Base-by-base conservation (phyloP, 2,329 filamentous ascomycete species). In the Venturia aucupariae region DNA sequence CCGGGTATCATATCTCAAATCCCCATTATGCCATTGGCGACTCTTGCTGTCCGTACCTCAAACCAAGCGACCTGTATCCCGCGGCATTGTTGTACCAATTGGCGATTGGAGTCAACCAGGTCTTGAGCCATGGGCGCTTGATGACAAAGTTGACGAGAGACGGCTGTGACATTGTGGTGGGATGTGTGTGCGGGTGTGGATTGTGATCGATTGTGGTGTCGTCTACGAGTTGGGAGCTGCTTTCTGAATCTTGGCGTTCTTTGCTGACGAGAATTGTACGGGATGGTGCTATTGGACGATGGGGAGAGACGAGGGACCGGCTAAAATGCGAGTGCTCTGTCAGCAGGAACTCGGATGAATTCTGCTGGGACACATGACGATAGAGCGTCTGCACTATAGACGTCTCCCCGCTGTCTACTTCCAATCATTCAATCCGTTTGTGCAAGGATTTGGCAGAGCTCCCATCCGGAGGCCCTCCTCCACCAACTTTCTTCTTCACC, bases 61-160 rank as follows among this genome's bases (percentile, higher is more conserved):
- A 83, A 74, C 93, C 93, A 74, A 97, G 83, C 85, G 93, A 86
- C 80, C 92, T 89, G 85, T 97, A 96, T 76, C 93, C 93, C 72
- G 92, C 84, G 72, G 91, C 89, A 76, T 93, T 88, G 79, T 81
- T 80, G 82, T 97, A 97, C 91, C 91, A 96, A 74, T 86, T 84
- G 78, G 92, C 85, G 69, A 96, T 75, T 70, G 94, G 94, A 81
- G 81, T 85, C 78, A 97, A 80, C 80, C 89, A 83, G 72, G 82
- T 87, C 78, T 82, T 81, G 75, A 97, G 86, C 90, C 90, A 96
- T 71, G 93, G 92, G 74, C 92, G 87, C 82, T 89, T 89, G 75
- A 86, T 75, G 75, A 97, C 85, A 75, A 86, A 92, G 71, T 85
- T 89, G 73, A 89, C 85, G 78, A 91, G 64, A 39, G 64, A 64